These are phyloP conservation scores for Polyplosphaeria fusca DNA, from an alignment of 495 filamentous ascomycete species.

Conservation along the genomic window DNA sequence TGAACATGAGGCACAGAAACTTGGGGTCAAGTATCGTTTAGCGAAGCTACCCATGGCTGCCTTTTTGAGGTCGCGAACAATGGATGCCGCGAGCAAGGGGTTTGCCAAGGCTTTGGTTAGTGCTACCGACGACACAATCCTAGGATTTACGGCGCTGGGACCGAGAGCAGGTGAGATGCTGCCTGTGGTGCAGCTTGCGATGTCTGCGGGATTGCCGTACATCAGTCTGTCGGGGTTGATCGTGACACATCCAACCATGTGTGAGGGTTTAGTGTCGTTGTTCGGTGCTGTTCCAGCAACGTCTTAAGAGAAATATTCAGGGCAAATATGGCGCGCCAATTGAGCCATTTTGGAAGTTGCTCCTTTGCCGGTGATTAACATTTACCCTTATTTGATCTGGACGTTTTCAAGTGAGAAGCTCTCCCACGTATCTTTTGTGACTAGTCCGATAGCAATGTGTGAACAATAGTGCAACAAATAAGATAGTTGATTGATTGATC, in stretches of 20 bases:
- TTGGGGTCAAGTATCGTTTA: background rate
- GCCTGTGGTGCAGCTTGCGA: constrained; percentile 14
- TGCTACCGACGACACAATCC: constrained; percentile 8
- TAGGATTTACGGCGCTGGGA: constrained; percentile 11
- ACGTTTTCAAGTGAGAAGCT: background rate
- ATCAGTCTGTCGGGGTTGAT: background rate
- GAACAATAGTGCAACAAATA: too few species aligned
- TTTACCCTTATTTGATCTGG: background rate
- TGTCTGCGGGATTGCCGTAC: constrained; percentile 12
- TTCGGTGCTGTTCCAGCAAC: constrained; percentile 1
- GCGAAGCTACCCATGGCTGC: constrained; percentile 16
- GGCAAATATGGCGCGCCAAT: background rate
- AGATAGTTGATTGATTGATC: too few species aligned
- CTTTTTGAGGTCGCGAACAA: constrained; percentile 5
- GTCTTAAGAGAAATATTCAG: background rate
- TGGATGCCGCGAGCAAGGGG: constrained; percentile 5
- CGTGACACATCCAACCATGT: constrained; percentile 15
- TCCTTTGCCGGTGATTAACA: too few species aligned
- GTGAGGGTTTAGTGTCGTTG: constrained; percentile 3
- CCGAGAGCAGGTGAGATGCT: constrained; percentile 9
- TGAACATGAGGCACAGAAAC: background rate
- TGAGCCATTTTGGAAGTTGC: background rate
- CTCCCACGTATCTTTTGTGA: too few species aligned
- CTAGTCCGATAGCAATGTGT: too few species aligned
- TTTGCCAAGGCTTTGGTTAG: constrained; percentile 12